Evolutionary conservation across 2,329 filamentous ascomycete species (phyloP), one percentile per base, ranked within the genome.

Genomic region (Aureobasidium sp.): DNA sequence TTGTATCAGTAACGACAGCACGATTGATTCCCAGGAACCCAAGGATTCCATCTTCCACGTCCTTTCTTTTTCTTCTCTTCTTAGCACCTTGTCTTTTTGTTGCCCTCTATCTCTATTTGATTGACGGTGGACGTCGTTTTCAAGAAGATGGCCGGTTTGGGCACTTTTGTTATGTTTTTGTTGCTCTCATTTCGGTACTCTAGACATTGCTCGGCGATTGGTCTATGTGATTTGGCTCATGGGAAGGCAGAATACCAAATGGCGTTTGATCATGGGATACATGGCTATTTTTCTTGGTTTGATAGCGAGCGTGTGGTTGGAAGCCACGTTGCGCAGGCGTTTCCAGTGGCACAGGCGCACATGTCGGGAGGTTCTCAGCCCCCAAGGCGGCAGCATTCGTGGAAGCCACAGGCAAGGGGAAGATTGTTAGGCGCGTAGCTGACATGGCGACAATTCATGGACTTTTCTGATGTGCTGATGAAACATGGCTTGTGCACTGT

Each of bases 1-100:
- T 48, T 59, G 54, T 48, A 59, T 59, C 54, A 50, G 45, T 60
- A 60, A 60, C 57, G 57, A 60, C 57, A 35, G 44, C 45, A 60
- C 40, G 57, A 60, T 60, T 60, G 33, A 60, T 60, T 60, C 57
- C 56, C 57, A 31, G 24, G 44, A 35, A 62, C 53, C 59, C 31
- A 60, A 61, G 47, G 60, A 39, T 59, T 27, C 40, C 44, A 31
- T 31, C 33, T 39, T 39, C 54, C 33, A 29, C 19, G 33, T 29
- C 29, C 33, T 19, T 58, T 48, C 15, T n/a, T 48, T 44, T 42
- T 17, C 44, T 22, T 53, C 35, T 53, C 31, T 48, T 48, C 15
- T 48, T 54, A 44, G 9, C 9, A 14, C 40, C 31, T 54, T 12
- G 24, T 17, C 19, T 61, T 47, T 27, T 54, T 45, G 47, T 14